A percentile compares a stretch with the other conserved stretches of the same genome.
phyloP scores from a whole-genome alignment of 2,329 filamentous ascomycete genomes.

The Golovinomyces cichoracearum region DNA sequence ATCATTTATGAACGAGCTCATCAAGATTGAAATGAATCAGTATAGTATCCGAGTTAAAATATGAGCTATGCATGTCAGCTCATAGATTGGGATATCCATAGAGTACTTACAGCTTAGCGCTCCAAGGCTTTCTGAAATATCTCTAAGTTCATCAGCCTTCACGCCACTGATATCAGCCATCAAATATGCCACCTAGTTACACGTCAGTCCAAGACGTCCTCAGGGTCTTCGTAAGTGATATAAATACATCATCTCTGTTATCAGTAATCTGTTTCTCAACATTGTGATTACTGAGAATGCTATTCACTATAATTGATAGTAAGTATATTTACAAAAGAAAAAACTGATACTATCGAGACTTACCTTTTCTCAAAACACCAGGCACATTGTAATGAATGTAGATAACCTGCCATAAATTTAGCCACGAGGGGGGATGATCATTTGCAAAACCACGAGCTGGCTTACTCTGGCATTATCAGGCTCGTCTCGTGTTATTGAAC shows the following conservation, averaged over 20 bases:
- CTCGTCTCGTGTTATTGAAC: slow-evolving; percentile 74
- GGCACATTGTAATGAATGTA: slow-evolving; percentile 95
- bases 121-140: slow-evolving; percentile 63
- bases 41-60: slow-evolving; percentile 18
- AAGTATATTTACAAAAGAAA: no score
- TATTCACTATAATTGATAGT: slow-evolving; percentile 58
- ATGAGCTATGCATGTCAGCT: slow-evolving; percentile 11
- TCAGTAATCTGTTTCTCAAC: slow-evolving; percentile 98
- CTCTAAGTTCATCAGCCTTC: slow-evolving; percentile 53
- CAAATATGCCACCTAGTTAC: slow-evolving; percentile 50
- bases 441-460: no score
- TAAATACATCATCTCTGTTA: slow-evolving; percentile 57
- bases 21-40: no score
- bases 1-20: no score
- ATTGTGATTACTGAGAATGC: slow-evolving; percentile 82
- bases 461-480: slow-evolving; percentile 58
- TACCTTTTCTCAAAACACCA: slow-evolving; percentile 67
- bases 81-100: no score
- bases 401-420: slow-evolving; percentile 34
- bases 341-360: slow-evolving; percentile 1
- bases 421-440: no score
- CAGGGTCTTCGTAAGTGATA: background rate
- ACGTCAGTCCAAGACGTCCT: slow-evolving; percentile 5
- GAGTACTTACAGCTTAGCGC: slow-evolving; percentile 46
- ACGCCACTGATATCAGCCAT: slow-evolving; percentile 95